Base-by-base conservation (phyloP, 2,329 filamentous ascomycete species). In the Exophiala phaeomuriformis region DNA sequence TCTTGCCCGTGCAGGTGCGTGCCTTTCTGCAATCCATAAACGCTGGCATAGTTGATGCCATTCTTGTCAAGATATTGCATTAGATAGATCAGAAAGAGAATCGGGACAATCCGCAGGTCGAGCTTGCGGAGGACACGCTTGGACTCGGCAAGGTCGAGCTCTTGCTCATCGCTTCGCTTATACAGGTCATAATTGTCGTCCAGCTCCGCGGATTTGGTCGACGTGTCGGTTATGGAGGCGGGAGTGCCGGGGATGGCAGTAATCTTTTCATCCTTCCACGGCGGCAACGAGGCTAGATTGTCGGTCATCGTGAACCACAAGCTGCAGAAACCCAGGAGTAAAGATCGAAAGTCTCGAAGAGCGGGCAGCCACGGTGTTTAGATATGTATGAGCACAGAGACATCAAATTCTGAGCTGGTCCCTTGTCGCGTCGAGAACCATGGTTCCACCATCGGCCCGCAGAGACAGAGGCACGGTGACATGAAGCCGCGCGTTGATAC, bases 1-100 rank as follows among this genome's bases (percentile, higher is more conserved):
- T 76, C 64, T 45, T 72, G 67, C 32, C 73, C 75, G 1, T 63
- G 57, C 4, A 77, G 68, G 5, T 72, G 49, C 9, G 64, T 55
- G 53, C 65, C 64, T 0, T 59, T 55, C 46, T 63, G 60, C 28
- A 61, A 31, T 3, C 54, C 58, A 53, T 84, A 84, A 43, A 85
- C 80, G 35, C 10, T 44, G 57, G 49, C 61, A 56, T 47, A 62
- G 42, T 60, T 61, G 48, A 62, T 55, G 6, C 50, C 51, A 30
- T 57, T 61, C 49, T 62, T 62, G 52, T 61, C 60, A 3, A 62
- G 42, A 44, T 62, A 62, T 46, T 62, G 59, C 36, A 62, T 43
- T 28, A 61, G 30, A 42, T 62, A 62, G 30, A 59, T 57, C 12
- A 61, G 47, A 36, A 58, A 50, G 10, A 62, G 35, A 19, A 62